Evolutionary conservation across 2,329 filamentous ascomycete genomes (phyloP).

Genomic region (Spiromastix sp.): DNA sequence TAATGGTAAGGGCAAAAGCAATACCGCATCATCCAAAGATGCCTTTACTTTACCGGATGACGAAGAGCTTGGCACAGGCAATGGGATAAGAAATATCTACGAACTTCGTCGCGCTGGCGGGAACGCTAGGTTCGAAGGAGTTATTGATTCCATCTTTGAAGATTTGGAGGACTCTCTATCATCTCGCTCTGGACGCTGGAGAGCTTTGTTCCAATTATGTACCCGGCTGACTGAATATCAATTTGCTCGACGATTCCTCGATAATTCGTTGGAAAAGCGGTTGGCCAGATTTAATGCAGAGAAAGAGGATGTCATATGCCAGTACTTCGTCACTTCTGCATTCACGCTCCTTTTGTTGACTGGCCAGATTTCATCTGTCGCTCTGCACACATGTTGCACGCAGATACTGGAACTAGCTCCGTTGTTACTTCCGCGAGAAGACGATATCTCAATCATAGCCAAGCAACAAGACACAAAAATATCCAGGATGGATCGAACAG

Average conservation of each 20-base stretch:
- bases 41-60: constrained; percentile 25
- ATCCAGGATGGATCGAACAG: constrained; percentile 21
- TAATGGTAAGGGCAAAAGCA: no score
- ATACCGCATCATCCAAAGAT: no score
- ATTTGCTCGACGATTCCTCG: constrained; percentile 49
- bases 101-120: constrained; percentile 50
- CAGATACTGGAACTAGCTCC: constrained; percentile 21
- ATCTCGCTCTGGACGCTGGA: constrained; percentile 39
- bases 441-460: constrained; percentile 19
- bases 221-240: constrained; percentile 37
- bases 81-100: constrained; percentile 45
- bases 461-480: constrained; percentile 16
- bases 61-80: constrained; percentile 34
- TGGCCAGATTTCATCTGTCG: constrained; percentile 19
- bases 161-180: constrained; percentile 43
- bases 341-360: constrained; percentile 21
- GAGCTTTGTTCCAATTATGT: constrained; percentile 46
- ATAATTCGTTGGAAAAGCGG: constrained; percentile 60
- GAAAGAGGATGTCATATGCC: constrained; percentile 43
- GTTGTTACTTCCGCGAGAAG: constrained; percentile 18
- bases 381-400: constrained; percentile 21
- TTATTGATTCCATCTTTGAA: constrained; percentile 47
- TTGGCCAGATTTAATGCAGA: constrained; percentile 53
- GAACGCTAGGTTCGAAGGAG: constrained; percentile 46
- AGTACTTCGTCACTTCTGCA: constrained; percentile 22